Evolutionary conservation across 2,329 filamentous ascomycete genomes (phyloP), one percentile per base, ranked within the genome.

Genomic region (Orbilia javanica): DNA sequence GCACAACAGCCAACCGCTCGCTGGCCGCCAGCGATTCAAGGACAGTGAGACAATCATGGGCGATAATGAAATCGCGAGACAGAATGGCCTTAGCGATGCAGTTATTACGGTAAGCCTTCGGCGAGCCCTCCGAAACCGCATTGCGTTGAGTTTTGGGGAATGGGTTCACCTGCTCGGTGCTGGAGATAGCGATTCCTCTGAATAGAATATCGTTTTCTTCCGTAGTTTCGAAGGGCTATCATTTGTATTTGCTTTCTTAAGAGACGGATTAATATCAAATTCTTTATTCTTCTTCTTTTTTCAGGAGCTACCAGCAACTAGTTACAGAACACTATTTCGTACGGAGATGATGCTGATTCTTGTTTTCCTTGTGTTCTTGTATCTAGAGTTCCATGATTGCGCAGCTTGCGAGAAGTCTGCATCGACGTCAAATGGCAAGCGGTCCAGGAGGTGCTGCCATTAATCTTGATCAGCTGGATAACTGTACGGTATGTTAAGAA

Each of bases 11-110:
- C 84, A 83, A 18, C 88, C 88, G 1, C 85, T 91, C 11, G 82
- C 84, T 27, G 90, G 88, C 80, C 84, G 88, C 44, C 89, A 88
- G 80, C 85, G 88, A 8, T 87, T 91, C 84, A 86, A 90, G 42
- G 85, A 89, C 65, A 87, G 86, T 65, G 89, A 91, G 72, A 86
- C 87, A 73, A 91, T 91, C 80, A 89, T 87, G 69, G 87, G 86
- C 78, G 86, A 89, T 81, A 91, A 91, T 81, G 89, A 91, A 80
- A 86, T 88, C 77, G 86, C 89, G 71, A 86, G 88, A 36, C 87
- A 86, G 79, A 88, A 87, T 15, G 88, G 88, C 13, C 86, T 88
- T 80, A 86, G 86, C 70, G 88, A 90, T 76, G 87, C 87, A 46
- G 75, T 82, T 52, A 71, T 81, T 69, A 81, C 81, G 80, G 81